Evolutionary conservation across 2,329 filamentous ascomycete genomes (phyloP).

Genomic region (Aspergillus ruber): DNA sequence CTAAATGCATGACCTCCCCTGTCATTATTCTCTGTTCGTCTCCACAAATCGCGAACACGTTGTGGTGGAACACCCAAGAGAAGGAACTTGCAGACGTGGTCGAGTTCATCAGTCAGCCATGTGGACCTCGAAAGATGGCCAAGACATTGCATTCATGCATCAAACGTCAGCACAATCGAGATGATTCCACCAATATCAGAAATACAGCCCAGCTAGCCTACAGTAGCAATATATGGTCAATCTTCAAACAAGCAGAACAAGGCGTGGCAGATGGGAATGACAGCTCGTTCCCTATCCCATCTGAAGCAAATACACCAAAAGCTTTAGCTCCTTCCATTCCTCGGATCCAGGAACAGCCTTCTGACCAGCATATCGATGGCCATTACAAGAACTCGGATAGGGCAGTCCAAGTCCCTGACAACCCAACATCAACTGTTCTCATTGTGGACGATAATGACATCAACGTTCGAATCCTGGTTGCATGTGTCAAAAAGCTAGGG

Average conservation of each 20-base stretch:
- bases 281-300: too few species aligned
- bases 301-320: too few species aligned
- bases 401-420: not conserved
- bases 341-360: not conserved
- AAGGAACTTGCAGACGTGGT: slow-evolving; percentile 11
- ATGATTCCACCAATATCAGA: not conserved
- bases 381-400: not conserved
- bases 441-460: slow-evolving; percentile 35
- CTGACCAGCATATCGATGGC: not conserved
- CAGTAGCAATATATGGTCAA: not conserved
- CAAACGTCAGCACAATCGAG: slow-evolving; percentile 7
- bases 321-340: too few species aligned
- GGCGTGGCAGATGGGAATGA: too few species aligned
- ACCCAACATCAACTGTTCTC: slow-evolving; percentile 13
- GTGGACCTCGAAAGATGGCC: slow-evolving; percentile 28
- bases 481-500: slow-evolving; percentile 24
- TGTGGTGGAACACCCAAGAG: slow-evolving; percentile 8
- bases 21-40: slow-evolving; percentile 26
- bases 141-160: slow-evolving; percentile 20
- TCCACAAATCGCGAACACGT: slow-evolving; percentile 14
- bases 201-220: not conserved
- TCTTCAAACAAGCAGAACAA: too few species aligned
- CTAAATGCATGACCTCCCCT: slow-evolving; percentile 6
- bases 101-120: slow-evolving; percentile 31
- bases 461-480: slow-evolving; percentile 28